Evolutionary conservation across 495 filamentous ascomycete species (phyloP), one percentile per base, ranked within the genome.

Genomic region (Platismatia glauca): DNA sequence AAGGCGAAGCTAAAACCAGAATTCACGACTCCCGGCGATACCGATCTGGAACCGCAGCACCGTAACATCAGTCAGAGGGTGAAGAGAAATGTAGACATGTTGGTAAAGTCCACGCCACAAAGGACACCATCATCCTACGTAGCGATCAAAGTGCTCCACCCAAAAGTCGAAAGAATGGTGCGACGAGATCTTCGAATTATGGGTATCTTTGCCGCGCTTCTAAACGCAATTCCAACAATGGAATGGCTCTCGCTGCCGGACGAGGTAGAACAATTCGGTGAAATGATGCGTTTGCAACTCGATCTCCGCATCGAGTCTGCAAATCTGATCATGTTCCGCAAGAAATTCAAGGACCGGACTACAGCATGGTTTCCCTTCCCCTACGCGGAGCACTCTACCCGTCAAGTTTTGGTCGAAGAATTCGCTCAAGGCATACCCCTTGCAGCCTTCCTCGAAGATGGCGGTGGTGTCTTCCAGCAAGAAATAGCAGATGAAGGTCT

Each of bases 211-310:
- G 95, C 95, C 44, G 78, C 85, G 0, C 68, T 89, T 27, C 83
- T 97, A 61, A 95, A 97, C 72, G 77, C 81, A 9, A 89, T 97
- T 56, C 95, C 95, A 4, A 97, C 93, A 0, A 92, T 99, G 71
- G 89, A 99, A 70, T 99, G 95, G 95, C 79, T 99, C 22, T 96
- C 93, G 3, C 84, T 99, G 39, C 95, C 95, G 1, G 91, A 96
- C 68, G 95, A 99, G 71, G 95, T 96, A 33, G 71, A 78, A 24
- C 91, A 96, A 70, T 99, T 99, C 68, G 93, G 91, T 15, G 87
- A 93, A 69, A 99, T 99, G 95, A 99, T 99, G 95, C 86, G 87
- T 67, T 77, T 97, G 24, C 95, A 99, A 64, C 78, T 99, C 18
- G 95, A 99, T 75, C 78, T 99, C 20, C 87, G 95, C 41, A 99